Evolutionary conservation across 2,329 filamentous ascomycete genomes (phyloP).

Genomic region (Aspergillus sp.): DNA sequence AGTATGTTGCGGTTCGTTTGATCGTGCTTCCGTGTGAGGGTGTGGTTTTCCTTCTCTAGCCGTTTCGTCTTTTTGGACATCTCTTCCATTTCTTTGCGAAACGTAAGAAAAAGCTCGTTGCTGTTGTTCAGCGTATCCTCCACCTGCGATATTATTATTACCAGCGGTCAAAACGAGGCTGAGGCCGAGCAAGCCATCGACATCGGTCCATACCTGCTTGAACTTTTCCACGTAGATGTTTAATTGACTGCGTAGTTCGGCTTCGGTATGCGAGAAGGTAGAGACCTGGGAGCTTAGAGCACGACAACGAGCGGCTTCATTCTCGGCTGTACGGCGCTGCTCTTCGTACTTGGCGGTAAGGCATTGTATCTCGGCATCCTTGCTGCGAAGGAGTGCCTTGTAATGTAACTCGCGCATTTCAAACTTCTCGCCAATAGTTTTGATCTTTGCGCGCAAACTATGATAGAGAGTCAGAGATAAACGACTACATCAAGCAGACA

Average conservation of each 20-base stretch:
- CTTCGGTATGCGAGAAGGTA: constrained; percentile 94
- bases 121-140: constrained; percentile 98
- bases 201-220: constrained; percentile 76
- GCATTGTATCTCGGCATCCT: constrained; percentile 93
- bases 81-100: constrained; percentile 98
- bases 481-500: constrained; percentile 7
- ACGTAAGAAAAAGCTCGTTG: constrained; percentile 95
- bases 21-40: constrained; percentile 87
- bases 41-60: constrained; percentile 93
- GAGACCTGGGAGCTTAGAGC: constrained; percentile 89
- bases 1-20: constrained; percentile 92
- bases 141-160: constrained; percentile 68
- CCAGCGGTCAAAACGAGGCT: constrained; percentile 24
- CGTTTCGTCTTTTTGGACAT: constrained; percentile 99
- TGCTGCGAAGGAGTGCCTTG: constrained; percentile 85
- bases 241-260: constrained; percentile 88
- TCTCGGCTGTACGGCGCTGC: constrained; percentile 84
- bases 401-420: constrained; percentile 94
- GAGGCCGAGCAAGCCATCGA: constrained; percentile 19
- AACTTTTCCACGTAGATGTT: constrained; percentile 99
- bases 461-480: constrained; percentile 20
- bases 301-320: constrained; percentile 75
- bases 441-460: constrained; percentile 71
- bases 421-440: constrained; percentile 94
- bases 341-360: constrained; percentile 86